Percentiles rank a stretch among this genome's conserved stretches.
Evolutionary conservation across 306 rosid genomes (phyloP).

Genomic region (Casuarina glauca): DNA sequence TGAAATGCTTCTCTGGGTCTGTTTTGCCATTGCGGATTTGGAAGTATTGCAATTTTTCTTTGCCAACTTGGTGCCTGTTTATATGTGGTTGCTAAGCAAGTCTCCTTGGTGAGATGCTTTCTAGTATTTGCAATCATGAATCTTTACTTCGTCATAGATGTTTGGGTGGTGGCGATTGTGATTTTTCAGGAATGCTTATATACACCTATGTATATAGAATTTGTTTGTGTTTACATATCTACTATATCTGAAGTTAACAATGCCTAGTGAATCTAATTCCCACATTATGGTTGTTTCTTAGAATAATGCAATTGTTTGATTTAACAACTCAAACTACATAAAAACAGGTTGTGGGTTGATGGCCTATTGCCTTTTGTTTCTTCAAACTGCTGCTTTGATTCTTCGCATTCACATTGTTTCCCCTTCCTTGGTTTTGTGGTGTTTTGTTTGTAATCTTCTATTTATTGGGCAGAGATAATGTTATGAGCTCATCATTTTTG

Average conservation of each 20-base stretch:
- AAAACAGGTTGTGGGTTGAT: slow-evolving; percentile 5
- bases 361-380: not conserved
- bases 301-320: slow-evolving; percentile 10
- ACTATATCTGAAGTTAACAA: slow-evolving; percentile 9
- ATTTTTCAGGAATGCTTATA: slow-evolving; percentile 24
- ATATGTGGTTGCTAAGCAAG: slow-evolving; percentile 10
- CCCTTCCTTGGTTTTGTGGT: not conserved
- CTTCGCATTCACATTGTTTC: too few species aligned
- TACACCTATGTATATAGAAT: too few species aligned
- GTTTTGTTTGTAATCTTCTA: not conserved
- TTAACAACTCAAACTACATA: not conserved
- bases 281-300: slow-evolving; percentile 21
- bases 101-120: slow-evolving; percentile 25
- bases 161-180: slow-evolving; percentile 14
- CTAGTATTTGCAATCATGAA: slow-evolving; percentile 5
- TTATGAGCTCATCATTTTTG: not conserved
- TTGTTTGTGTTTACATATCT: not conserved
- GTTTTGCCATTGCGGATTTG: slow-evolving; percentile 23
- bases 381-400: not conserved
- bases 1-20: not conserved
- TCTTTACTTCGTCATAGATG: slow-evolving; percentile 8
- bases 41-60: slow-evolving; percentile 43
- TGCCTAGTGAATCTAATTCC: slow-evolving; percentile 17
- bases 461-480: not conserved
- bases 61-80: slow-evolving; percentile 3